phyloP scores from a whole-genome alignment of 768 basidiomycete genomes.

The Naganishia onofrii region DNA sequence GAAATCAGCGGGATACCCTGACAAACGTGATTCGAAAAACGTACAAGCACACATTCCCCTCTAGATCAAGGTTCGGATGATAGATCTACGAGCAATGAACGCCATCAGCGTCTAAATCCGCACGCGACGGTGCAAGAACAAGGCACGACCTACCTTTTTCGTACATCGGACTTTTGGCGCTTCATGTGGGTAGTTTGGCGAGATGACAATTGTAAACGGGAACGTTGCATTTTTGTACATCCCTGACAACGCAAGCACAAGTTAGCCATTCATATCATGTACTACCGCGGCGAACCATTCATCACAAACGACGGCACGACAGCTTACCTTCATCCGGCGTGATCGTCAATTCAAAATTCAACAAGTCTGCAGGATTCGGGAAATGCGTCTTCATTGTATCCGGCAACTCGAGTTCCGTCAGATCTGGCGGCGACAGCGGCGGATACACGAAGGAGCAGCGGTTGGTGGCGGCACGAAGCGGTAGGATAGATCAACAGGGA shows the following conservation, averaged over 20 bases:
- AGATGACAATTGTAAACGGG: conserved; percentile 90
- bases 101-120: background rate
- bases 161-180: conserved; percentile 98
- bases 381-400: conserved; percentile 94
- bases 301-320: background rate
- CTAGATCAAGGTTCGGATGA: conserved; percentile 96
- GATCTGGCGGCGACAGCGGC: conserved; percentile 57
- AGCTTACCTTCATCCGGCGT: conserved; percentile 88
- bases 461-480: conserved; percentile 17
- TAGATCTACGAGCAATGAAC: conserved; percentile 69
- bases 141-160: conserved; percentile 66
- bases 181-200: conserved; percentile 97
- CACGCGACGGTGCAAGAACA: background rate
- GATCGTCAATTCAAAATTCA: conserved; percentile 94
- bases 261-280: too few species aligned
- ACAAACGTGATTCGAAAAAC: background rate
- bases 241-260: conserved; percentile 59
- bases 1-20: background rate
- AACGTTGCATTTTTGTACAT: conserved; percentile 98
- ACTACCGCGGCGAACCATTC: background rate
- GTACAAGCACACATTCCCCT: conserved; percentile 88
- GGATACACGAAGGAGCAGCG: background rate
- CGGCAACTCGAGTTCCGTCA: conserved; percentile 94
- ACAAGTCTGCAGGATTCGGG: conserved; percentile 85
- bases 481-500: background rate